Conservation (phyloP, 148 eudicot species). For the Amaranthus palmeri region DNA sequence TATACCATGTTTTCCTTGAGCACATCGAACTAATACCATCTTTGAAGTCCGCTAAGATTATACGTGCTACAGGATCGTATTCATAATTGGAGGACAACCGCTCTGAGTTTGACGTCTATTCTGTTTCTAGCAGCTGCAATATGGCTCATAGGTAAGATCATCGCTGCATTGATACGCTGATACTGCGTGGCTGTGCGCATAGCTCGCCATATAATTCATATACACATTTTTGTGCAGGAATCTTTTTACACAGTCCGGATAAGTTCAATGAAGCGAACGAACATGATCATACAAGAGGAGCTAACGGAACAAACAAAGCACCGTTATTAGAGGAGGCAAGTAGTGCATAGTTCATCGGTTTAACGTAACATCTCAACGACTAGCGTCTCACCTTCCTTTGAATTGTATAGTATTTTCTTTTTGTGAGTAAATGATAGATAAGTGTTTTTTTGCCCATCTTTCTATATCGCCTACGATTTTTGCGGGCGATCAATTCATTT, state of each 20-base stretch:
- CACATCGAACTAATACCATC: background rate
- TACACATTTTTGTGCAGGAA: conserved; percentile 24
- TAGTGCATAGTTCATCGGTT: conserved; percentile 12
- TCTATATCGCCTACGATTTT: background rate
- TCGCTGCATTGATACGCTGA: background rate
- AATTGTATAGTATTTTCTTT: conserved; percentile 24
- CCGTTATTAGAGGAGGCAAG: conserved; percentile 1
- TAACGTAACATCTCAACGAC: background rate
- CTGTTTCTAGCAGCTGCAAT: conserved; percentile 76
- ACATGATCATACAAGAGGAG: background rate
- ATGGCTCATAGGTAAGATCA: conserved; percentile 66
- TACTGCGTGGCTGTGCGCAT: background rate
- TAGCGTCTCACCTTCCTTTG: background rate
- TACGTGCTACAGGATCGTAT: conserved; percentile 57
- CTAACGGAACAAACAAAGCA: conserved; percentile 7
- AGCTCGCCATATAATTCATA: background rate
- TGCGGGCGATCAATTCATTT: conserved; percentile 11
- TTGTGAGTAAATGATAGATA: conserved; percentile 12
- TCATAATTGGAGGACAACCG: conserved; percentile 77
- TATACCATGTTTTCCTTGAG: too few species aligned
- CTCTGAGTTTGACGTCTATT: conserved; percentile 64
- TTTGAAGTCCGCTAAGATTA: background rate
- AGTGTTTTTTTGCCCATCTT: background rate
- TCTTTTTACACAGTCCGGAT: conserved; percentile 27
- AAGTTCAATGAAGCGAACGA: conserved; percentile 21